phyloP scores from a whole-genome alignment of 2,329 filamentous ascomycete genomes.

The Xylaria sp. region DNA sequence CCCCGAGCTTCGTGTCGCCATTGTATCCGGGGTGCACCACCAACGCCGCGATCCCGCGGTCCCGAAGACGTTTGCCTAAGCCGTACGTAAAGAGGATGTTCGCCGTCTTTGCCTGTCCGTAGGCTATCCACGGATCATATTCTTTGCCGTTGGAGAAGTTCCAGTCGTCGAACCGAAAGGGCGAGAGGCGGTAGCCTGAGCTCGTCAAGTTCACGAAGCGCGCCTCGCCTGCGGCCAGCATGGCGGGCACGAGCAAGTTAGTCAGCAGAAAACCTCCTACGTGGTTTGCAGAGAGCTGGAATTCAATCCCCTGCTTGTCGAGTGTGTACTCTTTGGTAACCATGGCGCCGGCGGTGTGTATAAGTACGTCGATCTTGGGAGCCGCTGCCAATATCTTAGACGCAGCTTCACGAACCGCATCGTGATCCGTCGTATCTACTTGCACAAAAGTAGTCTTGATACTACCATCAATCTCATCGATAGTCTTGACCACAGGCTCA shows the following conservation, averaged over 20 bases:
- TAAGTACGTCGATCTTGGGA: conserved; percentile 34
- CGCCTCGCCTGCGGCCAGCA: conserved; percentile 45
- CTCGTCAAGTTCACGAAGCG: conserved; percentile 51
- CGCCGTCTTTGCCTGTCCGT: conserved; percentile 55
- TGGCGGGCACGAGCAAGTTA: conserved; percentile 50
- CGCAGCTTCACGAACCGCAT: conserved; percentile 31
- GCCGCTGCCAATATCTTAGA: conserved; percentile 27
- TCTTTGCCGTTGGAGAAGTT: conserved; percentile 45
- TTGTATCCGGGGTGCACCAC: conserved; percentile 45
- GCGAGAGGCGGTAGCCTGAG: conserved; percentile 45
- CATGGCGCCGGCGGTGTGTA: conserved; percentile 36
- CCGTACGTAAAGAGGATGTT: conserved; percentile 50
- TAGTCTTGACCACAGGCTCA: conserved; percentile 30
- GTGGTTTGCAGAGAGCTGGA: conserved; percentile 55
- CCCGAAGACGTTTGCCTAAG: conserved; percentile 41
- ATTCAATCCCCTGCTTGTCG: conserved; percentile 42
- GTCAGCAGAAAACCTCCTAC: conserved; percentile 55
- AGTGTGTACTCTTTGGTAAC: conserved; percentile 33
- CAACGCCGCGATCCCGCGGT: conserved; percentile 40
- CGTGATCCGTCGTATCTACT: conserved; percentile 34
- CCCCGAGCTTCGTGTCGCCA: conserved; percentile 38
- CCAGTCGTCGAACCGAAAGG: conserved; percentile 50
- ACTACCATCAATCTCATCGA: conserved; percentile 26
- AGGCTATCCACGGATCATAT: conserved; percentile 50
- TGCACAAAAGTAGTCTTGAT: conserved; percentile 34